Evolutionary conservation across 2,329 filamentous ascomycete genomes (phyloP).

Genomic region (Cadophora sp.): DNA sequence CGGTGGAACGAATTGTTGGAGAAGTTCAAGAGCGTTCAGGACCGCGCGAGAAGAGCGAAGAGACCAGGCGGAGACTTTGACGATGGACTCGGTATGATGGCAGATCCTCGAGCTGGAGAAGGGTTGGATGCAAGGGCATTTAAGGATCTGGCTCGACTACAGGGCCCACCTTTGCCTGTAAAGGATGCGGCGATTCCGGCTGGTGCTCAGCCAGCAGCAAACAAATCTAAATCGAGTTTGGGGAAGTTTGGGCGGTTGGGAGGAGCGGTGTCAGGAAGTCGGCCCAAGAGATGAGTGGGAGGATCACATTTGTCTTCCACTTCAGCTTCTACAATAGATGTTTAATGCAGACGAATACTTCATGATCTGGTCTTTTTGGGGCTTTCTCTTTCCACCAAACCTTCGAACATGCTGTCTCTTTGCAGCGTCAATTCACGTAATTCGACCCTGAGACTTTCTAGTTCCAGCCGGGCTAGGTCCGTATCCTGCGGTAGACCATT

Average conservation of each 20-base stretch:
- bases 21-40: constrained; percentile 91
- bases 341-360: constrained; percentile 29
- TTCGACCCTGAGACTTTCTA: constrained; percentile 71
- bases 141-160: constrained; percentile 44
- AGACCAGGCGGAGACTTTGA: constrained; percentile 55
- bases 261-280: constrained; percentile 67
- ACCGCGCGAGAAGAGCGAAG: constrained; percentile 77
- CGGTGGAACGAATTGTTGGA: constrained; percentile 93
- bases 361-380: constrained; percentile 50
- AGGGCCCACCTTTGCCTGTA: constrained; percentile 51
- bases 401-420: constrained; percentile 79
- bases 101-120: constrained; percentile 49
- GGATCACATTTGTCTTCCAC: constrained; percentile 9
- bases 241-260: constrained; percentile 74
- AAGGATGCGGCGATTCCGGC: constrained; percentile 56
- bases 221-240: constrained; percentile 67
- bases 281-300: constrained; percentile 54
- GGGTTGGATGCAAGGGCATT: constrained; percentile 44
- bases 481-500: constrained; percentile 75
- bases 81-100: constrained; percentile 55
- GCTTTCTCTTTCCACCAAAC: constrained; percentile 68
- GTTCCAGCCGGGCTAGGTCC: constrained; percentile 70
- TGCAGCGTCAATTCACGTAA: constrained; percentile 65
- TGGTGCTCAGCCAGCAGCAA: constrained; percentile 48
- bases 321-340: constrained; percentile 6